Conservation (phyloP, 2,329 filamentous ascomycete genomes). For the Botrytis squamosa region DNA sequence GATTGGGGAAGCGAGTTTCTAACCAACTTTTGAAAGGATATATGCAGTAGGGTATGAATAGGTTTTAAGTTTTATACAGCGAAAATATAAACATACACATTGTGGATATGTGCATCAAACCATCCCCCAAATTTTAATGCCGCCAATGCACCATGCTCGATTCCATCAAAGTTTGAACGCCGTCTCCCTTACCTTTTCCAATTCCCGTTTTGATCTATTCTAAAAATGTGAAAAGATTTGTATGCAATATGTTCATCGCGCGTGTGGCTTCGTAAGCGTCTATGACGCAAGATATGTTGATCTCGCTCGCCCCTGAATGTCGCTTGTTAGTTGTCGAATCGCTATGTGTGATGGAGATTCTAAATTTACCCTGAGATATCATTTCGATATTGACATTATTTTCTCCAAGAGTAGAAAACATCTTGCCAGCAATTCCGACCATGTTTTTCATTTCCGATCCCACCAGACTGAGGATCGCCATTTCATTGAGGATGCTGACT, state of each 20-base stretch:
- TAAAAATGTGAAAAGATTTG: conserved; percentile 93
- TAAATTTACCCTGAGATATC: conserved; percentile 86
- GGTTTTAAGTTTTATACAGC: conserved; percentile 1
- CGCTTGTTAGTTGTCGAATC: conserved; percentile 13
- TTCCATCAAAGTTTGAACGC: conserved; percentile 13
- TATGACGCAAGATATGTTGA: conserved; percentile 98
- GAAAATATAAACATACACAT: conserved; percentile 15
- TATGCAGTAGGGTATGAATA: not conserved
- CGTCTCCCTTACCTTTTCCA: conserved; percentile 10
- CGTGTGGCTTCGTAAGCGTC: conserved; percentile 86
- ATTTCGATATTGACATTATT: conserved; percentile 97
- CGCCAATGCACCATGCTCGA: conserved; percentile 13
- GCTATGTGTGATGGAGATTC: conserved; percentile 5
- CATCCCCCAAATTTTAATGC: conserved; percentile 3
- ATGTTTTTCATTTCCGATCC: conserved; percentile 98
- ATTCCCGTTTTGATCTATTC: conserved; percentile 47
- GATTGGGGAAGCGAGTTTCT: not conserved
- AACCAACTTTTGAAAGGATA: not conserved
- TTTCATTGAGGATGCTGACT: conserved; percentile 84
- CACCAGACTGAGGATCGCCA: conserved; percentile 94
- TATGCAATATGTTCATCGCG: conserved; percentile 94
- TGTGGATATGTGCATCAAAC: conserved; percentile 12
- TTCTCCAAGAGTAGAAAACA: conserved; percentile 93
- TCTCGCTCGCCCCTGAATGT: conserved; percentile 82
- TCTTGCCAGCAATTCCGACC: conserved; percentile 86